Evolutionary conservation across 192 early-diverging fungal species (phyloP), one percentile per base, ranked within the genome.

Genomic region (Mortierella hygrophila): DNA sequence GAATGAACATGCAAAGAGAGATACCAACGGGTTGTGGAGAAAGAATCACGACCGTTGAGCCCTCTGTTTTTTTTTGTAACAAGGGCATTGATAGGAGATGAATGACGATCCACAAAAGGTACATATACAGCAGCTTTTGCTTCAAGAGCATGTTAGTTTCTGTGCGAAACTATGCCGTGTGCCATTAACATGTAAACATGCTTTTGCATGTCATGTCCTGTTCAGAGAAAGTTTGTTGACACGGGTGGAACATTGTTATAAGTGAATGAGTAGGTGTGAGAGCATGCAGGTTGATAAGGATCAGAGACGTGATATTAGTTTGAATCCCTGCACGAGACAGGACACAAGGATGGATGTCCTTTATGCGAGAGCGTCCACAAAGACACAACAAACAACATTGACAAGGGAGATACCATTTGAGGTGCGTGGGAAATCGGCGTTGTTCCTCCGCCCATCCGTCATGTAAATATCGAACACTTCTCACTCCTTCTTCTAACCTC

Each of bases 361-460:
- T 52, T 21, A 52, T 52, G 16, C 16, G 49, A 20, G 49, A 52
- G 49, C 49, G 49, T 52, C 18, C 44, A 46, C 52, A 55, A 55
- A 55, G 23, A 23, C 6, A 26, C 57, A 60, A 60, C 21, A 15
- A 32, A 60, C 0, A 65, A 32, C 29, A 32, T 29, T 65, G 49
- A 52, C 49, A 52, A 11, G 26, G 4, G 60, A 32, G 26, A 32
- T 32, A 65, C 60, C 60, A 32, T 65, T 65, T 65, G 60, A 29
- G 60, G 60, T 65, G 60, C 60, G 60, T 65, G 60, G 60, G 60
- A 65, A 65, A 65, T 65, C 29, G 18, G 18, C 60, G 29, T 26
- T n/a, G 55, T 23, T 18, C n/a, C 55, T 23, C 7, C 47, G 47
- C 47, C 47, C 18, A 16, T 52, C 47, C 16, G 0, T n/a, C 23